Base-by-base conservation (phyloP, 2,329 filamentous ascomycete genomes). In the Diaporthe eres region DNA sequence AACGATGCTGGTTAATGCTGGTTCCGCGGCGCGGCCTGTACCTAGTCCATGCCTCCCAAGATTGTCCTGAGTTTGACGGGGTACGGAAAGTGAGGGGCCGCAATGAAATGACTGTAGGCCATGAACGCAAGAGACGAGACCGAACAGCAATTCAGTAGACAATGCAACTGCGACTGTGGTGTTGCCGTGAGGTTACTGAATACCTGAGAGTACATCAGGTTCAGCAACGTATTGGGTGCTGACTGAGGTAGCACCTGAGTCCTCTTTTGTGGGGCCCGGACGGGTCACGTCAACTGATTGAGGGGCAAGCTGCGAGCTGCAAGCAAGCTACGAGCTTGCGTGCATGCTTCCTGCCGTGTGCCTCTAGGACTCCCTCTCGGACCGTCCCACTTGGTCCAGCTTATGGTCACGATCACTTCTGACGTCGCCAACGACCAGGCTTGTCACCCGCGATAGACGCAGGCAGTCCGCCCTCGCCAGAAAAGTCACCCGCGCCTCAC, bases 261-360 rank as follows among this genome's bases (percentile, higher is more conserved):
- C 13, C 34, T 55, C 17, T 55, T 70, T 42, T 42, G 65, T 53
- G 63, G 63, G 47, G 63, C 44, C 6, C n/a, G 2, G 63, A 39
- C 8, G 63, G 61, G 61, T 49, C 28, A 13, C 63, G 51, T 51
- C 44, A 51, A 53, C 47, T 68, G 63, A 68, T 39, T 68, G 63
- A 68, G 63, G 63, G 63, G 44, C 2, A 34, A 67, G 61, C 42
- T 67, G 63, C 47, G 34, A 68, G 63, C 31, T 67, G 44, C 63
- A 17, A 37, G 63, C 47, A 22, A 70, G 65, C 65, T 68, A 53
- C 31, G 47, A 68, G 47, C 63, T 53, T 53, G 63, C 63, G 22
- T 39, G 63, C 63, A 68, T 68, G 44, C 63, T 67, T 67, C 63
- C 44, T 67, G 63, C 63, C 44, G 63, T 34, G 44, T 25, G 63